A percentile compares a stretch with the other conserved stretches of the same genome.
Conservation (phyloP, 192 early-diverging fungal genomes). For the Linnemannia exigua region DNA sequence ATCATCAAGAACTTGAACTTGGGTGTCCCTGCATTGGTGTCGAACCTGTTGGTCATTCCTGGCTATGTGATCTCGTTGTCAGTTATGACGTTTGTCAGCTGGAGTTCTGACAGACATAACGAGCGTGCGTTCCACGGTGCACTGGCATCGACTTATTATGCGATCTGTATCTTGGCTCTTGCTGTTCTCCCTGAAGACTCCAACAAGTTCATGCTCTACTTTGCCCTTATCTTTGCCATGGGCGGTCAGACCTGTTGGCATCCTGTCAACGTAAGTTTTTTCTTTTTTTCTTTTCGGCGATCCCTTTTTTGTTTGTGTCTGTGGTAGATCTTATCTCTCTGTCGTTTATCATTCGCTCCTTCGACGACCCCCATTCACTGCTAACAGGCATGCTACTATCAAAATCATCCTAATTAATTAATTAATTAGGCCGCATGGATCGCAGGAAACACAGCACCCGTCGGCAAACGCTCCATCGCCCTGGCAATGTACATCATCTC, state of each 20-base stretch:
- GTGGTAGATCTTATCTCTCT: not conserved
- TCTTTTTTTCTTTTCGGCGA: not conserved
- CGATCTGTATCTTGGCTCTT: conserved; percentile 41
- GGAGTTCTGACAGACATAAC: conserved; percentile 53
- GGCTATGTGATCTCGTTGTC: conserved; percentile 49
- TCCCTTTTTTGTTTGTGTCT: not conserved
- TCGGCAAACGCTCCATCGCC: conserved; percentile 55
- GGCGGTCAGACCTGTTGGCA: conserved; percentile 53
- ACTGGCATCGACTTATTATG: conserved; percentile 46
- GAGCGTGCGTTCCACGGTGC: conserved; percentile 51
- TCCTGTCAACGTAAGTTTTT: conserved; percentile 44
- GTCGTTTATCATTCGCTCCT: too few relatives aligned
- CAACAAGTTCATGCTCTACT: conserved; percentile 54
- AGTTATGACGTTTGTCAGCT: conserved; percentile 50
- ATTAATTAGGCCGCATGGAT: conserved; percentile 58
- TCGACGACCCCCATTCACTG: not conserved
- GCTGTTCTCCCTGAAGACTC: conserved; percentile 55
- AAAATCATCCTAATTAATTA: not conserved
- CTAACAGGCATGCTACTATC: too few relatives aligned
- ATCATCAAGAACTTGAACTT: conserved; percentile 56
- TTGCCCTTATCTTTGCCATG: conserved; percentile 55
- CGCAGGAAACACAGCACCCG: conserved; percentile 57
- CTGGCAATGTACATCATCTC: conserved; percentile 60
- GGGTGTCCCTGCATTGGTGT: conserved; percentile 44
- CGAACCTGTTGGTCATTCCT: conserved; percentile 59